Evolutionary conservation across 345 rosid genomes (phyloP), one percentile per base, ranked within the genome.

Genomic region (Salix dunnii): DNA sequence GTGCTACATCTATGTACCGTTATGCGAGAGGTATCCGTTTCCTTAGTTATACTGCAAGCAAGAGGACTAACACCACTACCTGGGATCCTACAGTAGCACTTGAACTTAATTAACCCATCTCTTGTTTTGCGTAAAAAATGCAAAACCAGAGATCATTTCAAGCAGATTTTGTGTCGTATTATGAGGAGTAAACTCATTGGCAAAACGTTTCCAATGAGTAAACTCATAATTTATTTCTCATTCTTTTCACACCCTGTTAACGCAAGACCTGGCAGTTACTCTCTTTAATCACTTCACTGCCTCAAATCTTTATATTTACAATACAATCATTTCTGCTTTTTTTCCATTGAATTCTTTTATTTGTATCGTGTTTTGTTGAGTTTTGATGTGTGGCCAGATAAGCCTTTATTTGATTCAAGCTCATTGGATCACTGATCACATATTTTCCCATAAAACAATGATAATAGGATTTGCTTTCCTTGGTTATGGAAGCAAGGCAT

Each of bases 121-220:
- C 88, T 88, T 65, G 67, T 86, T 77, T 62, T 84, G 79, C 90
- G 88, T 60, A 91, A 88, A 79, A 81, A 78, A 71, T 81, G 87
- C 86, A 81, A 42, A 43, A 76, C 84, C 11, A 85, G 84, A 76
- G 68, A 72, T 70, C 88, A 89, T 23, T 84, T 89, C 74, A 86
- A 83, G 30, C 90, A 89, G 76, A 82, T 89, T 67, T 74, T 89
- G 77, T 89, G 86, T 10, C 89, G 81, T 70, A 78, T 81, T 12
- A 79, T 88, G 89, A 86, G 89, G 61, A 60, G 76, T 73, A 85
- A 85, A 77, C 90, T 88, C 74, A 75, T 86, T 40, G 65, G 82
- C 53, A 65, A 82, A 69, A 88, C 88, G 7, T 89, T 89, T 72
- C 89, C 91, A 0, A 89, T 89, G 92, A 89, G 92, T 67, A 82